These are phyloP conservation scores for Telfairia occidentalis DNA, from an alignment of 331 rosid genomes.

Conservation along the genomic window DNA sequence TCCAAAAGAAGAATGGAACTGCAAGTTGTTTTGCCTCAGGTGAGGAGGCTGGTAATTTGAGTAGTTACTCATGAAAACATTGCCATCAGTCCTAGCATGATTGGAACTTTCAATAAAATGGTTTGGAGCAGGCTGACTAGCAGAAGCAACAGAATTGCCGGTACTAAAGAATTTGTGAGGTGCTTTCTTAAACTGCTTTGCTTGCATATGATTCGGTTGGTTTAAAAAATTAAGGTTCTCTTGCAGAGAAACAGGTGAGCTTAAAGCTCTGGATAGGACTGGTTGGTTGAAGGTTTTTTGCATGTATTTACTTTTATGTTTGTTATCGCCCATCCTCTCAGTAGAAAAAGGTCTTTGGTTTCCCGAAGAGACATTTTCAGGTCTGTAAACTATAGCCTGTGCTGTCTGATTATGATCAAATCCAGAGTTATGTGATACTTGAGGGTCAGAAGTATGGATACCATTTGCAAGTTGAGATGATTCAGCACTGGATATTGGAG, in stretches of 20 bases:
- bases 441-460: slow-evolving; percentile 17
- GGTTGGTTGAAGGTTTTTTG: slow-evolving; percentile 34
- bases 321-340: slow-evolving; percentile 42
- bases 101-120: slow-evolving; percentile 28
- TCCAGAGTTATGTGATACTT: slow-evolving; percentile 13
- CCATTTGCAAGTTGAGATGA: slow-evolving; percentile 45
- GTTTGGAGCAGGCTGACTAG: slow-evolving; percentile 31
- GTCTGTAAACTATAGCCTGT: slow-evolving; percentile 14
- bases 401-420: slow-evolving; percentile 19
- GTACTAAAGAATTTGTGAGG: slow-evolving; percentile 62
- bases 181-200: slow-evolving; percentile 46
- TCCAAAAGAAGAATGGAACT: slow-evolving; percentile 39
- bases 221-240: slow-evolving; percentile 17
- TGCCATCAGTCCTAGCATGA: slow-evolving; percentile 37
- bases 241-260: slow-evolving; percentile 29
- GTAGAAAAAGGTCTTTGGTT: slow-evolving; percentile 31
- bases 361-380: slow-evolving; percentile 23
- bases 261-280: slow-evolving; percentile 25
- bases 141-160: slow-evolving; percentile 25
- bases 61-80: slow-evolving; percentile 28
- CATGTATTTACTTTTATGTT: slow-evolving; percentile 16
- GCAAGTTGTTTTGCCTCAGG: slow-evolving; percentile 35
- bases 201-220: slow-evolving; percentile 25
- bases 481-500: slow-evolving; percentile 37
- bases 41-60: slow-evolving; percentile 38